Evolutionary conservation across 768 basidiomycete species (phyloP), one percentile per base, ranked within the genome.

Genomic region (Mycena polygramma): DNA sequence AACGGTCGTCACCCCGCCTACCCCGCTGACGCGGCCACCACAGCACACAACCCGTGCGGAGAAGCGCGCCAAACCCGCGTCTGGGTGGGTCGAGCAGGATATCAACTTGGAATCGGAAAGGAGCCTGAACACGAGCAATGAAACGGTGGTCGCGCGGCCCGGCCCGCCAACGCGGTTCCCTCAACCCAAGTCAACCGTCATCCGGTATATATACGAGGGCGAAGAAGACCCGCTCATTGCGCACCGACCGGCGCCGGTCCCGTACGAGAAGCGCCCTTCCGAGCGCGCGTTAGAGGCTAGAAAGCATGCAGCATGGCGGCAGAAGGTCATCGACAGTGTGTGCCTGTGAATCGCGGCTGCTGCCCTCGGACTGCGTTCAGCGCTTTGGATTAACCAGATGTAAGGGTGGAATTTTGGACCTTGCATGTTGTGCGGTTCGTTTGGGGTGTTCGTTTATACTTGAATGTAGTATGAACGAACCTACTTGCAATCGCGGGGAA

Each of bases 321-420:
- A 46, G 43, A 59, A 19, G 43, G 35, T 59, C 8, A 30, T 30
- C 3, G 57, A 46, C 20, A 41, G 7, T 14, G 7, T 41, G 37
- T 39, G 22, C 11, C 10, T 35, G 6, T 55, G 54, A 20, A 36
- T 30, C 17, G 81, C 84, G 26, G 76, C 86, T 0, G 76, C 80
- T 93, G 24, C 91, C 94, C 13, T 77, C 79, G n/a, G 81, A 84
- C 58, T 41, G 41, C 41, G 41, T 15, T 41, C 41, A 2, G 9
- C 41, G 41, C 10, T 41, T 41, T 11, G n/a, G n/a, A n/a, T 41
- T 41, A 41, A 41, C n/a, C n/a, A n/a, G n/a, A n/a, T n/a, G n/a
- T n/a, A n/a, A n/a, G n/a, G n/a, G n/a, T n/a, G n/a, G n/a, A n/a
- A n/a, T n/a, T 30, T 30, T 30, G 30, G 30, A 30, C 30, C 30